A percentile compares a stretch with the other conserved stretches of the same genome.
phyloP scores from a whole-genome alignment of 208 protist species.

The Leishmania lainsoni region DNA sequence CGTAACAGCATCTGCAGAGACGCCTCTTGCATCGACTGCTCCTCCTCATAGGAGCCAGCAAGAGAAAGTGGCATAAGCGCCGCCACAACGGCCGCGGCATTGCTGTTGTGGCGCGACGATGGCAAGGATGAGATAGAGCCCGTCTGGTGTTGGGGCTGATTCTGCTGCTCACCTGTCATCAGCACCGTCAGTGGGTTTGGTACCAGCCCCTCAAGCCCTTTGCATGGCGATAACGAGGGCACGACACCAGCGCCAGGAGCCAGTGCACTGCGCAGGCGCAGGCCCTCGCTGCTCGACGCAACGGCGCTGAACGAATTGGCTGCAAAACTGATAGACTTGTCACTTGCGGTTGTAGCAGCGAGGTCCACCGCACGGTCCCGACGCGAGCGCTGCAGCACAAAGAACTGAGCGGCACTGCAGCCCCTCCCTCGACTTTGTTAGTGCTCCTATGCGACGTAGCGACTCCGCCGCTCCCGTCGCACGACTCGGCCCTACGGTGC shows the following conservation, averaged over 20 bases:
- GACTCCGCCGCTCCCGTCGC: background rate
- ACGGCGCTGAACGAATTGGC: background rate
- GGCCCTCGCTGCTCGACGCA: conserved; percentile 6
- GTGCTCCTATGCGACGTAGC: background rate
- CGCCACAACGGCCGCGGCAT: conserved; percentile 8
- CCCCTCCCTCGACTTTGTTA: background rate
- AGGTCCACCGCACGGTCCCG: conserved; percentile 6
- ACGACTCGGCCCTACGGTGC: background rate
- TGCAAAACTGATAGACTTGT: background rate
- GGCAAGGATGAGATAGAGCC: conserved; percentile 10
- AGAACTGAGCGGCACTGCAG: background rate
- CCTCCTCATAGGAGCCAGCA: conserved; percentile 61
- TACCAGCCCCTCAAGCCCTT: conserved; percentile 3
- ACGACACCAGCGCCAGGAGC: background rate
- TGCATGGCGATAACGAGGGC: conserved; percentile 2
- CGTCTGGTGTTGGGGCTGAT: background rate
- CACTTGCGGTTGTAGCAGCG: background rate
- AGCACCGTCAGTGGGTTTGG: conserved; percentile 26
- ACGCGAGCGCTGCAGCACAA: background rate
- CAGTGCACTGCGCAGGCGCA: background rate
- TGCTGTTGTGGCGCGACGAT: background rate
- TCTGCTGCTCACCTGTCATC: conserved; percentile 8
- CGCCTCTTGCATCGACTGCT: conserved; percentile 61
- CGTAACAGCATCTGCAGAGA: conserved; percentile 58
- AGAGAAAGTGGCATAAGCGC: conserved; percentile 43